Percentiles rank a stretch among this genome's conserved stretches.
Conservation (phyloP, 1,284 basidiomycete species). For the Pholiota adiposa region DNA sequence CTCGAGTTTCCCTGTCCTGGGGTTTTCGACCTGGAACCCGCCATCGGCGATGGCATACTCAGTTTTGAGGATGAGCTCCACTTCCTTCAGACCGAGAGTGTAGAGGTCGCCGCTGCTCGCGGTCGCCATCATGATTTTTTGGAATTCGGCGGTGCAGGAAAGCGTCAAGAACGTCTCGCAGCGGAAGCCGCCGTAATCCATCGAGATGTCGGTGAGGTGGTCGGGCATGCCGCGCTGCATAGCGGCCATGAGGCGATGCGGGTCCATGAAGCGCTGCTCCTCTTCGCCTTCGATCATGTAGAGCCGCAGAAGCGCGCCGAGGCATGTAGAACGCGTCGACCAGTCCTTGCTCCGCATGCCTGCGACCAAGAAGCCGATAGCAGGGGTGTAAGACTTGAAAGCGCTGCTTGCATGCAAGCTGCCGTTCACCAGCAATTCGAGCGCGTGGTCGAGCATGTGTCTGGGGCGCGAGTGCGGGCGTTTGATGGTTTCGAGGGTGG, state of each 20-base stretch:
- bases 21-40: constrained; percentile 48
- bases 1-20: constrained; percentile 43
- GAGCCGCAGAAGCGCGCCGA: constrained; percentile 56
- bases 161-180: constrained; percentile 52
- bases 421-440: constrained; percentile 46
- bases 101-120: constrained; percentile 52
- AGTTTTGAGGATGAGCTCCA: constrained; percentile 52
- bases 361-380: constrained; percentile 55
- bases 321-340: constrained; percentile 48
- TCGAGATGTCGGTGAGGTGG: constrained; percentile 49
- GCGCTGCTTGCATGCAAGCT: constrained; percentile 48
- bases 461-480: constrained; percentile 45
- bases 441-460: constrained; percentile 54
- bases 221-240: constrained; percentile 45
- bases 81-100: constrained; percentile 51
- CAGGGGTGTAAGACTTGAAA: constrained; percentile 44
- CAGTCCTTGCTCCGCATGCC: constrained; percentile 57
- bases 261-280: constrained; percentile 47
- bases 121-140: constrained; percentile 53
- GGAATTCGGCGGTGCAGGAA: constrained; percentile 44
- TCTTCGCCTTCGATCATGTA: constrained; percentile 45
- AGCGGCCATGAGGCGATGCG: too few species aligned
- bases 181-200: constrained; percentile 49
- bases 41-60: constrained; percentile 65
- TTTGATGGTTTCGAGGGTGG: constrained; percentile 45